These are phyloP conservation scores for Hymenochaete sp. DNA, from an alignment of 1,284 basidiomycete genomes.

Conservation along the genomic window DNA sequence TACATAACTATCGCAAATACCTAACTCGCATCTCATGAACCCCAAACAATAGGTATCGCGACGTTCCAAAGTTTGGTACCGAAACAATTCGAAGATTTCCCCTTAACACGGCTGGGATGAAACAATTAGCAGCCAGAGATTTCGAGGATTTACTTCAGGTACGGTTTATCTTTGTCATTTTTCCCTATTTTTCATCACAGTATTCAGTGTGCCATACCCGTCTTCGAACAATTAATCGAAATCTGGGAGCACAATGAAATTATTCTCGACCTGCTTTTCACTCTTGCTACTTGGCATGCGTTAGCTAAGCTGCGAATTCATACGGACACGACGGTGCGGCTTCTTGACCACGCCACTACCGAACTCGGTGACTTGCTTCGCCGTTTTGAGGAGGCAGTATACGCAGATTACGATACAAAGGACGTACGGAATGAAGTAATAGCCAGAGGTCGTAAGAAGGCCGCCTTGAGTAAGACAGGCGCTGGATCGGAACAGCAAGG, in stretches of 20 bases:
- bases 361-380: conserved; percentile 21
- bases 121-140: conserved; percentile 28
- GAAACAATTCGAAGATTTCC: conserved; percentile 24
- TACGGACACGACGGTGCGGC: conserved; percentile 22
- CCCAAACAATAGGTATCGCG: conserved; percentile 23
- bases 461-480: neutral
- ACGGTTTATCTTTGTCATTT: conserved; percentile 19
- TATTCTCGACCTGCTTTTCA: conserved; percentile 25
- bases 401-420: conserved; percentile 20
- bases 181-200: conserved; percentile 12
- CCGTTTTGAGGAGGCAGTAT: conserved; percentile 21
- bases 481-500: neutral
- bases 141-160: conserved; percentile 30
- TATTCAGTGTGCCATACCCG: conserved; percentile 27
- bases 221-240: conserved; percentile 28
- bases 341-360: conserved; percentile 21
- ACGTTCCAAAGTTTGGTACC: conserved; percentile 25
- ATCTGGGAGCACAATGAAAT: conserved; percentile 22
- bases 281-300: conserved; percentile 27
- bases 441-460: neutral
- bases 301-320: conserved; percentile 29
- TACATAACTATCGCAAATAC: neutral
- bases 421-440: conserved; percentile 11
- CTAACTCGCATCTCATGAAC: neutral
- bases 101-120: conserved; percentile 23